Conservation (phyloP, 169 alveolate species). For the Eimeria tenella region DNA sequence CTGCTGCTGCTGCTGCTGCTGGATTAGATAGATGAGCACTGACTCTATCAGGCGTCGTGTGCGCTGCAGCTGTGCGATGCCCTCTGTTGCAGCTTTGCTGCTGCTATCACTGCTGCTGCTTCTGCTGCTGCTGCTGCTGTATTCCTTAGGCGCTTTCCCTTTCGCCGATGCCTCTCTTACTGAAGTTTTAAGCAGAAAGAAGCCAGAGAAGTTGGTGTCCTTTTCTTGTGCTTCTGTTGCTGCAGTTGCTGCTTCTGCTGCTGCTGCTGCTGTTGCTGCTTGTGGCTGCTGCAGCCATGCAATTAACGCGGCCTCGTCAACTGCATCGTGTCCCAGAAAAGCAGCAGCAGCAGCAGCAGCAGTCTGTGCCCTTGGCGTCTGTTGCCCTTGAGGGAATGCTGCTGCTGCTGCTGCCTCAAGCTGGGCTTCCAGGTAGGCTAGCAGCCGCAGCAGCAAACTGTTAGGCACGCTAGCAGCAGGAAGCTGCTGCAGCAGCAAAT, state of each 20-base stretch:
- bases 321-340: slow-evolving; percentile 30
- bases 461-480: slow-evolving; percentile 29
- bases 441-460: slow-evolving; percentile 67
- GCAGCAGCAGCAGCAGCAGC: slow-evolving; percentile 10
- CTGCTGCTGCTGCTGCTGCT: slow-evolving; percentile 56
- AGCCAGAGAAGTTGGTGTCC: background rate
- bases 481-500: slow-evolving; percentile 17
- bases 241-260: slow-evolving; percentile 34
- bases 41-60: slow-evolving; percentile 48
- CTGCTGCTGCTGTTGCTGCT: background rate
- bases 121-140: background rate
- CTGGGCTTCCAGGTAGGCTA: slow-evolving; percentile 1
- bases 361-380: background rate
- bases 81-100: background rate
- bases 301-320: slow-evolving; percentile 19
- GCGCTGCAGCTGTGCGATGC: slow-evolving; percentile 60
- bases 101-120: slow-evolving; percentile 42
- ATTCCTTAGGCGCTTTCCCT: background rate
- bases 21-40: slow-evolving; percentile 34
- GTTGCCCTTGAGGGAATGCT: background rate
- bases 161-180: background rate
- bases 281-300: slow-evolving; percentile 16
- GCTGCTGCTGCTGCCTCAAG: slow-evolving; percentile 28
- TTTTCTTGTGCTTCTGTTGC: background rate
- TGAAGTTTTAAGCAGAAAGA: background rate